Conservation (phyloP, 768 basidiomycete species). For the Suillus sp. region DNA sequence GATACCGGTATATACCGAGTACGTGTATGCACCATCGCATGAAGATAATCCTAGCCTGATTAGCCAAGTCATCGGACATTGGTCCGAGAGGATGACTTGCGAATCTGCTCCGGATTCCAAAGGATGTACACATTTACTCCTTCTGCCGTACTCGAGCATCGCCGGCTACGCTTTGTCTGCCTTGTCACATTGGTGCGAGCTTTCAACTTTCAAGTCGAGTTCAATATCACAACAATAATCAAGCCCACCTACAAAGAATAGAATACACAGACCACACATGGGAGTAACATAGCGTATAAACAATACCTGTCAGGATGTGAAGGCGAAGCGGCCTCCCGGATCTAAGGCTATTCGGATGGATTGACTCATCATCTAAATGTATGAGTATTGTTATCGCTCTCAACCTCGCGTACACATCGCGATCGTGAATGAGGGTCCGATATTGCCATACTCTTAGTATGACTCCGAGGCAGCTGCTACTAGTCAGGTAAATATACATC, state of each 20-base stretch:
- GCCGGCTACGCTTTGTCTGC: no score
- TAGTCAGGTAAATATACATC: constrained; percentile 8
- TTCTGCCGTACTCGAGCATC: not conserved
- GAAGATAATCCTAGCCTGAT: not conserved
- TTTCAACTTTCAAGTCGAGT: not conserved
- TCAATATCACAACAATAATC: not conserved
- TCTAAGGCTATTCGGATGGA: not conserved
- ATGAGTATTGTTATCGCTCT: constrained; percentile 68
- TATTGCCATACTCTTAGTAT: constrained; percentile 48
- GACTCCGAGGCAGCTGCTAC: constrained; percentile 38
- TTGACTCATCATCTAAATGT: constrained; percentile 56
- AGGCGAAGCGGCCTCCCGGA: not conserved
- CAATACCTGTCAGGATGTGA: not conserved
- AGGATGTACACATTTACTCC: not conserved
- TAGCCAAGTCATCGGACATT: not conserved
- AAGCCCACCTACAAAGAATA: not conserved
- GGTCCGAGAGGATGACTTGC: not conserved
- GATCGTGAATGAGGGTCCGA: constrained; percentile 55
- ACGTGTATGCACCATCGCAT: constrained; percentile 1
- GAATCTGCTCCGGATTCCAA: not conserved
- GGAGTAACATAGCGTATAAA: not conserved
- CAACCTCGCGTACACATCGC: constrained; percentile 62
- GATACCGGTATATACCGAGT: no score
- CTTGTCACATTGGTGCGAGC: not conserved
- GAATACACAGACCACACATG: not conserved